Conservation (phyloP, 495 filamentous ascomycete genomes). For the Trypethelium eluteriae region DNA sequence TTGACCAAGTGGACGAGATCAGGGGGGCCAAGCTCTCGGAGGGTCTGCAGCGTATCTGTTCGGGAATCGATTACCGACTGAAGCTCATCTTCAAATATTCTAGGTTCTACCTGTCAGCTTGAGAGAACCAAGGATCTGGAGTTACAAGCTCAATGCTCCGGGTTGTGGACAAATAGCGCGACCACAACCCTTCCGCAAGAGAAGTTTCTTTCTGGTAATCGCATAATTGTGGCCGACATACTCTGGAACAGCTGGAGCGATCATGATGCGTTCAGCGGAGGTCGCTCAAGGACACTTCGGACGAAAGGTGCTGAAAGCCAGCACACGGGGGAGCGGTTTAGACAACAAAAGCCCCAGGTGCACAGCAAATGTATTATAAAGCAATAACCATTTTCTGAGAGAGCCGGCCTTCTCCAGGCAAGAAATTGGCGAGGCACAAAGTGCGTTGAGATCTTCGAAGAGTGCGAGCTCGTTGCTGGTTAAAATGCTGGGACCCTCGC, state of each 20-base stretch:
- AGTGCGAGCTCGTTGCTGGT: too few relatives aligned
- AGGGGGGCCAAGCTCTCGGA: slow-evolving; percentile 90
- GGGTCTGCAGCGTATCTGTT: slow-evolving; percentile 70
- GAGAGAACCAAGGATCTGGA: background rate
- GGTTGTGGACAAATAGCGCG: background rate
- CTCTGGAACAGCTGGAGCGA: slow-evolving; percentile 31
- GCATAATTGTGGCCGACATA: slow-evolving; percentile 18
- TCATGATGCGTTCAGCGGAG: slow-evolving; percentile 18
- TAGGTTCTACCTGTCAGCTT: slow-evolving; percentile 30
- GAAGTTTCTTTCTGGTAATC: background rate
- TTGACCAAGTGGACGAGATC: slow-evolving; percentile 94
- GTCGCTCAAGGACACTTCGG: slow-evolving; percentile 25
- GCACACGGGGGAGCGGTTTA: background rate
- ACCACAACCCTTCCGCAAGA: background rate
- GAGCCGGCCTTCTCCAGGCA: too few relatives aligned
- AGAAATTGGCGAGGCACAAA: too few relatives aligned
- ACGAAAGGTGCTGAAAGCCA: background rate
- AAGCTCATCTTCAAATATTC: slow-evolving; percentile 84
- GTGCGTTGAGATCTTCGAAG: too few relatives aligned
- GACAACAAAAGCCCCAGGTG: background rate
- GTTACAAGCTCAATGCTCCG: background rate
- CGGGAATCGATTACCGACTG: slow-evolving; percentile 83
- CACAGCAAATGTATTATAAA: background rate
- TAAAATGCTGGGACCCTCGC: too few relatives aligned
- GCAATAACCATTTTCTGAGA: background rate